phyloP scores from a whole-genome alignment of 1,284 basidiomycete species.

The Malassezia sp. region DNA sequence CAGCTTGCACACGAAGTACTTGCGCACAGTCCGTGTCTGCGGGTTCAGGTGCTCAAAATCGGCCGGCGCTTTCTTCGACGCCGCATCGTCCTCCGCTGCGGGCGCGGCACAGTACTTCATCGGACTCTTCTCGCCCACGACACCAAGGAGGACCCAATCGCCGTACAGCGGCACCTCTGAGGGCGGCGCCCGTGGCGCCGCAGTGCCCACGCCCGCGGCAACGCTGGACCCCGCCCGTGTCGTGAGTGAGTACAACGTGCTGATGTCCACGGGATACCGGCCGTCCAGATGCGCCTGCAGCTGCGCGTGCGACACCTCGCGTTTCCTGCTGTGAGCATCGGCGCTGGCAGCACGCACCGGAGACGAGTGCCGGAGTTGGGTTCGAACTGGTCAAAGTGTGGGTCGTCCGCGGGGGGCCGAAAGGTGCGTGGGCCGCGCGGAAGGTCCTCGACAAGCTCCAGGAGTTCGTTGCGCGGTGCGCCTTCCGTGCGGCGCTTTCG shows the following conservation, averaged over 20 bases:
- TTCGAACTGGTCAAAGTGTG: constrained; percentile 5
- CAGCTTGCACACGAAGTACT: constrained; percentile 76
- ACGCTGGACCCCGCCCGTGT: constrained; percentile 1
- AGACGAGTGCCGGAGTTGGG: constrained; percentile 1
- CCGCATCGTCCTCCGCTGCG: too few relatives aligned
- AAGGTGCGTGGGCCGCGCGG: constrained; percentile 5
- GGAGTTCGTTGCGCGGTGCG: constrained; percentile 4
- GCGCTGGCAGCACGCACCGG: too few relatives aligned
- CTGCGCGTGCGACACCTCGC: constrained; percentile 61
- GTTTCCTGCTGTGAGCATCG: constrained; percentile 60
- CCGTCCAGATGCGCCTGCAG: constrained; percentile 71
- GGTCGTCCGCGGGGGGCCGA: constrained; percentile 8
- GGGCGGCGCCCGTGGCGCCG: constrained; percentile 49
- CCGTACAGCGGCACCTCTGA: constrained; percentile 79
- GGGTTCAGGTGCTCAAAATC: constrained; percentile 1
- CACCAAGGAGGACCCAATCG: constrained; percentile 82
- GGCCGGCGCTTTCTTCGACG: too few relatives aligned
- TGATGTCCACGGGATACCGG: constrained; percentile 75
- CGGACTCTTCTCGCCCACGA: constrained; percentile 70
- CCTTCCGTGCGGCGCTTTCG: too few relatives aligned
- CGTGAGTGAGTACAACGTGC: constrained; percentile 63
- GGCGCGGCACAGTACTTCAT: constrained; percentile 53
- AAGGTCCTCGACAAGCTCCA: constrained; percentile 10
- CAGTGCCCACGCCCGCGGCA: neutral
- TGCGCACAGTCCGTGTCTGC: constrained; percentile 52